phyloP scores from a whole-genome alignment of 371 early-diverging fungal genomes.

The Mucor mucedo region DNA sequence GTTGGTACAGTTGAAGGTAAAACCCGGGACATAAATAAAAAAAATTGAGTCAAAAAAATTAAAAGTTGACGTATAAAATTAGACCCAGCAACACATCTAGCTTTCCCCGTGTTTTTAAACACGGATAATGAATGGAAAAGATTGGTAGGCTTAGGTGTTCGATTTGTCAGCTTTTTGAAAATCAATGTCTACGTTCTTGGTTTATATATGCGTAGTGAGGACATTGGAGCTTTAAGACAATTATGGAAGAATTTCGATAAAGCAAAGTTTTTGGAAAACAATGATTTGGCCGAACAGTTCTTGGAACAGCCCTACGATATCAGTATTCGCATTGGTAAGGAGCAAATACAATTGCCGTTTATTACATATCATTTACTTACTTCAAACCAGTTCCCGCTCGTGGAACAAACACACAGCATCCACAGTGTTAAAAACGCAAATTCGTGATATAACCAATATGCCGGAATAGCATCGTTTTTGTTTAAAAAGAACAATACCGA shows the following conservation, averaged over 20 bases:
- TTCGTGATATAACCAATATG: no score
- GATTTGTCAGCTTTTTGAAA: conserved; percentile 72
- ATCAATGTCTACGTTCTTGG: conserved; percentile 72
- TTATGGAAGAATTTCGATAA: conserved; percentile 52
- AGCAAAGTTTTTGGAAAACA: conserved; percentile 36
- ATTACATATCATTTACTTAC: no score
- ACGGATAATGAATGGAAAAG: conserved; percentile 45
- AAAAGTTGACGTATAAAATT: neutral
- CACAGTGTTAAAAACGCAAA: no score
- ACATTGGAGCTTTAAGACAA: conserved; percentile 38
- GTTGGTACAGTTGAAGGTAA: conserved; percentile 49
- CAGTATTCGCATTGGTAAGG: conserved; percentile 33
- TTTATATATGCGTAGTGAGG: conserved; percentile 59
- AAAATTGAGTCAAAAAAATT: neutral
- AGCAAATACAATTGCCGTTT: no score
- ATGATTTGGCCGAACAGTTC: conserved; percentile 37
- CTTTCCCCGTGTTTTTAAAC: conserved; percentile 44
- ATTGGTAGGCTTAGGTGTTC: conserved; percentile 69
- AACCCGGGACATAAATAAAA: neutral
- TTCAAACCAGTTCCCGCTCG: conserved; percentile 53
- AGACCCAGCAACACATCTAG: conserved; percentile 44
- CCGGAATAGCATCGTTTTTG: no score
- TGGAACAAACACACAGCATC: conserved; percentile 65
- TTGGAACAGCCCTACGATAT: conserved; percentile 52
- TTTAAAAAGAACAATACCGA: no score